Conservation (phyloP, 257 asterid genomes). For the Rhazya stricta region DNA sequence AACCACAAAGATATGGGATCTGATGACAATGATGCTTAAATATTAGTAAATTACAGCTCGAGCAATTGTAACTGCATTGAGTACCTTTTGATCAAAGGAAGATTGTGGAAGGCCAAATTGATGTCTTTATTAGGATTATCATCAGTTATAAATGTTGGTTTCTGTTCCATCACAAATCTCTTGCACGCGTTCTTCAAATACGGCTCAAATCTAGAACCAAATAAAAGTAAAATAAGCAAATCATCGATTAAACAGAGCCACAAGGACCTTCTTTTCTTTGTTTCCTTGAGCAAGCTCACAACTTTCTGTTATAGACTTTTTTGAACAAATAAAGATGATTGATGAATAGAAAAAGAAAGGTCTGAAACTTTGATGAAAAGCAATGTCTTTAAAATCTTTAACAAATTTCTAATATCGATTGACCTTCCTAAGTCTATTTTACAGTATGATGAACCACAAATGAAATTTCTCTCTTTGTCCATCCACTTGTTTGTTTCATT, state of each 20-base stretch:
- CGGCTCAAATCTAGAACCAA: conserved; percentile 47
- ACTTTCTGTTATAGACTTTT: background rate
- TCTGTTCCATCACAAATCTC: conserved; percentile 74
- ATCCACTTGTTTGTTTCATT: background rate
- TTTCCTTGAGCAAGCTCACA: background rate
- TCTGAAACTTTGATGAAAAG: background rate
- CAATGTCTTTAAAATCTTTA: background rate
- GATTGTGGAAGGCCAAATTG: conserved; percentile 79
- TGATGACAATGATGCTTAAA: background rate
- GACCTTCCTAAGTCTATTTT: background rate
- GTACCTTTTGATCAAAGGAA: conserved; percentile 70
- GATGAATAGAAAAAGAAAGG: background rate
- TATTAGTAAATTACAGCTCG: background rate
- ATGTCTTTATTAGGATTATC: conserved; percentile 81
- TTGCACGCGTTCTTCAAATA: conserved; percentile 82
- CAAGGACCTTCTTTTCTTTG: background rate
- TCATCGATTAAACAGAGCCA: background rate
- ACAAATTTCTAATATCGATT: background rate
- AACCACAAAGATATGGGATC: background rate
- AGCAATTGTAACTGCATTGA: background rate
- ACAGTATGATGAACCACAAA: background rate
- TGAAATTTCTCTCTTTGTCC: background rate
- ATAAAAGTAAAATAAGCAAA: background rate
- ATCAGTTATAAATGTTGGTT: conserved; percentile 65
- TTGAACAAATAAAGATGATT: background rate